Evolutionary conservation across 352 stramenopile species (phyloP), one percentile per base, ranked within the genome.

Genomic region (Pythium insidiosum): DNA sequence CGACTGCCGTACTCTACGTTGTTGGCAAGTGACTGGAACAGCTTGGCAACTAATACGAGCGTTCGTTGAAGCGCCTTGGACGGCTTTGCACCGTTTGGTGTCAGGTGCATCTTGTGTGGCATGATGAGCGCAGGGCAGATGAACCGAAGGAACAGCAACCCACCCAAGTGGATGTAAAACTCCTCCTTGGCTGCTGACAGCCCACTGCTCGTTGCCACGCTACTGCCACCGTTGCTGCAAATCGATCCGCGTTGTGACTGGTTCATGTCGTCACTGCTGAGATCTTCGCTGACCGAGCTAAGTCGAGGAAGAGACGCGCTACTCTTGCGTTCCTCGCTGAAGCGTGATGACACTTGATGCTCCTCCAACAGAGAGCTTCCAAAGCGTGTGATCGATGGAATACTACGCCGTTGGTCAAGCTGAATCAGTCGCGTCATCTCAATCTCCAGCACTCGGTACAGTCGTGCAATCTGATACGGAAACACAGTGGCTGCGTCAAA

Each of bases 1-100:
- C 69, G 74, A 10, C 55, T 30, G 23, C 61, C 67, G 38, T 84
- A 88, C 43, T 88, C 73, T 28, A 76, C 71, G 30, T 87, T 84
- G 52, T 89, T 92, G 11, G 79, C 76, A 6, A 92, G 60, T 42
- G 70, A 81, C 61, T 92, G 79, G 47, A 92, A 74, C 23, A 92
- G 44, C 42, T 92, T 92, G 18, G 79, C 79, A 7, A 88, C 52
- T 19, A 92, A 61, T 44, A 92, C 70, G 36, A 88, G 60, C 13
- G 74, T 77, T 18, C 79, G 76, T 26, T 83, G 74, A 41, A 83
- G 66, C 16, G 64, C 45, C 38, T 73, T 76, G 21, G 53, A 57
- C 12, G 76, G 75, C 5, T 62, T 20, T 13, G 43, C 40, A 11
- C 44, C 65, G 22, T 65, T 54, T 1, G 71, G 75, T 6, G 75